A percentile compares a stretch with the other conserved stretches of the same genome.
Conservation (phyloP, 495 filamentous ascomycete species). For the Penicillium cosmopolitanum region DNA sequence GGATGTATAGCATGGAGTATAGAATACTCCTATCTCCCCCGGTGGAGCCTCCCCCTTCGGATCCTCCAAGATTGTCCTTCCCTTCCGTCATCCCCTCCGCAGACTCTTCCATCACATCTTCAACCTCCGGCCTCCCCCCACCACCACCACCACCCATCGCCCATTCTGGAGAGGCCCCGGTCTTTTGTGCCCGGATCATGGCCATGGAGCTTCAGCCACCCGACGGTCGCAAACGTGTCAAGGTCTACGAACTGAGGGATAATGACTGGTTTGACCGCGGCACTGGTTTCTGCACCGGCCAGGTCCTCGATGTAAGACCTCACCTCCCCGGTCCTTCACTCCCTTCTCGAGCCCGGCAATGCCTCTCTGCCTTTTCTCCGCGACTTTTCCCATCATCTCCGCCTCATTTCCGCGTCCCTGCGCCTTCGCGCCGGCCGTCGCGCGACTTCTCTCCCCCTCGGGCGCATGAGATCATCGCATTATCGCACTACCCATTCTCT, state of each 20-base stretch:
- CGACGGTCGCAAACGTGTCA: constrained; percentile 93
- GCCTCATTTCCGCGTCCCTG: background rate
- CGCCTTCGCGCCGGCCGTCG: background rate
- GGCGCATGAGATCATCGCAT: constrained; percentile 9
- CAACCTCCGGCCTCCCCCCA: constrained; percentile 9
- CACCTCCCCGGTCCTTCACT: constrained; percentile 4
- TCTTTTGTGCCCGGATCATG: constrained; percentile 61
- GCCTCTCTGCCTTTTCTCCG: constrained; percentile 7
- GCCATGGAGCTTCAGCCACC: constrained; percentile 82
- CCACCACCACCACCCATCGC: constrained; percentile 13
- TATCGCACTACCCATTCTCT: constrained; percentile 10
- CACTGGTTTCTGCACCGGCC: constrained; percentile 90
- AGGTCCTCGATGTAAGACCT: constrained; percentile 72
- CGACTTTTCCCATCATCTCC: background rate
- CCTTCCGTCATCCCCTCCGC: constrained; percentile 10
- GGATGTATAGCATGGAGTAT: too few species aligned
- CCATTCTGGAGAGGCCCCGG: constrained; percentile 44
- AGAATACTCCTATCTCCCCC: constrained; percentile 1
- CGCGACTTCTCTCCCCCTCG: background rate
- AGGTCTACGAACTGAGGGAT: constrained; percentile 97
- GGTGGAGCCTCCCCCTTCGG: constrained; percentile 25
- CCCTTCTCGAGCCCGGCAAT: background rate
- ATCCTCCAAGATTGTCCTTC: constrained; percentile 9
- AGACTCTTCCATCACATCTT: constrained; percentile 16
- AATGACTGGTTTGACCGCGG: constrained; percentile 99